These are phyloP conservation scores for Chaetomium sp. DNA, from an alignment of 2,329 filamentous ascomycete genomes.

Conservation along the genomic window DNA sequence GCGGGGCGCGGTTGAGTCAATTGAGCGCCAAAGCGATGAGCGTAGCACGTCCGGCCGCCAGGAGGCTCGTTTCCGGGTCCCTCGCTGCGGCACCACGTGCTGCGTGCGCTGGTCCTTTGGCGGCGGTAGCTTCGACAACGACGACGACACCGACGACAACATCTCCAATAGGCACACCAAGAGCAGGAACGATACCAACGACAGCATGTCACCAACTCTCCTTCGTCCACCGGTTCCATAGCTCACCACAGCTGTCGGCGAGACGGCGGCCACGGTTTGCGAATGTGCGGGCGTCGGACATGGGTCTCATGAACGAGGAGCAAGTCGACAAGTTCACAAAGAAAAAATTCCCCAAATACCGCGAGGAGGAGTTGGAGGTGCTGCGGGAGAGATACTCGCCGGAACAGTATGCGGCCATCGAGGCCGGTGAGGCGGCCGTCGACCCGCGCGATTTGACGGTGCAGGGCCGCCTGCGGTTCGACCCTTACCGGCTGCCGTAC, in stretches of 20 bases:
- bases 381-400: constrained; percentile 67
- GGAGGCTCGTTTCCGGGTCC: constrained; percentile 47
- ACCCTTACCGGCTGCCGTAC: constrained; percentile 67
- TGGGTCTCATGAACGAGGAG: constrained; percentile 43
- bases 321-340: constrained; percentile 40
- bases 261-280: constrained; percentile 45
- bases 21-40: constrained; percentile 39
- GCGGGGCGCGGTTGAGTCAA: constrained; percentile 10
- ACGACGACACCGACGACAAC: too few species aligned
- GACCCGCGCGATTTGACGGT: constrained; percentile 65
- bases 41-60: constrained; percentile 45
- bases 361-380: constrained; percentile 54
- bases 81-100: constrained; percentile 31
- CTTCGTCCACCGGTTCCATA: constrained; percentile 41
- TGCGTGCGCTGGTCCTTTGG: constrained; percentile 18
- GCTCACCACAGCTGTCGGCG: constrained; percentile 40
- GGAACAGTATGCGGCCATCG: constrained; percentile 73
- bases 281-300: constrained; percentile 45
- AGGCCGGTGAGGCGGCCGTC: constrained; percentile 73
- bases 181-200: background rate
- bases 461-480: constrained; percentile 64
- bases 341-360: constrained; percentile 57
- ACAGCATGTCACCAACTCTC: constrained; percentile 29
- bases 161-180: too few species aligned
- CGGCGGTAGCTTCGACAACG: constrained; percentile 2